A percentile compares a stretch with the other conserved stretches of the same genome.
Conservation (phyloP, 805 yeast genomes). For the Suhomyces sp. region DNA sequence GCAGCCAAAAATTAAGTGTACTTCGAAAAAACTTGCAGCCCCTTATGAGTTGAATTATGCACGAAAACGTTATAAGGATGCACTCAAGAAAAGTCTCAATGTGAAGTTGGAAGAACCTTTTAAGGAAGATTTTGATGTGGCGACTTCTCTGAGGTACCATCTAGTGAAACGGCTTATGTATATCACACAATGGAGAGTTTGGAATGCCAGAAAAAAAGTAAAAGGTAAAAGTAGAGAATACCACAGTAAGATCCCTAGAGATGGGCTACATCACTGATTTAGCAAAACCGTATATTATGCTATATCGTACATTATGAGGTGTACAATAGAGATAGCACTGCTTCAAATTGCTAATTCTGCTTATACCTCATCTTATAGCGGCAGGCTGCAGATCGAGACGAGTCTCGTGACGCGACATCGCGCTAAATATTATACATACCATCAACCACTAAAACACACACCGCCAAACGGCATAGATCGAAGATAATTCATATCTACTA, state of each 20-base stretch:
- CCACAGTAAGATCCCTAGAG: background rate
- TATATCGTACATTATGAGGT: background rate
- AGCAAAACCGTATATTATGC: background rate
- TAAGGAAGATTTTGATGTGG: background rate
- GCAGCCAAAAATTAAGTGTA: background rate
- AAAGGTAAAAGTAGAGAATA: background rate
- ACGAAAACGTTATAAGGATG: background rate
- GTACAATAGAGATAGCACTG: background rate
- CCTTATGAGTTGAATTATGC: background rate
- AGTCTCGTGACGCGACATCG: constrained; percentile 1
- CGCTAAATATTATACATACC: background rate
- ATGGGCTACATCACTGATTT: no score
- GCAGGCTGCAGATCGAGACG: background rate
- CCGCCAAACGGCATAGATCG: background rate
- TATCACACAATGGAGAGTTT: background rate
- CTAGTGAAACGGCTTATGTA: background rate
- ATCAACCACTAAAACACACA: background rate
- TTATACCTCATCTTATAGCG: background rate
- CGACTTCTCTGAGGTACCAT: background rate
- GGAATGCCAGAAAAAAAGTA: background rate
- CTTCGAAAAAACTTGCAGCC: background rate
- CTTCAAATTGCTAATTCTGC: background rate
- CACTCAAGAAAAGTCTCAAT: background rate
- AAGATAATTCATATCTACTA: background rate
- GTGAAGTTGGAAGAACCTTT: background rate